Base-by-base conservation (phyloP, 2,329 filamentous ascomycete genomes). In the Fonsecaea erecta region DNA sequence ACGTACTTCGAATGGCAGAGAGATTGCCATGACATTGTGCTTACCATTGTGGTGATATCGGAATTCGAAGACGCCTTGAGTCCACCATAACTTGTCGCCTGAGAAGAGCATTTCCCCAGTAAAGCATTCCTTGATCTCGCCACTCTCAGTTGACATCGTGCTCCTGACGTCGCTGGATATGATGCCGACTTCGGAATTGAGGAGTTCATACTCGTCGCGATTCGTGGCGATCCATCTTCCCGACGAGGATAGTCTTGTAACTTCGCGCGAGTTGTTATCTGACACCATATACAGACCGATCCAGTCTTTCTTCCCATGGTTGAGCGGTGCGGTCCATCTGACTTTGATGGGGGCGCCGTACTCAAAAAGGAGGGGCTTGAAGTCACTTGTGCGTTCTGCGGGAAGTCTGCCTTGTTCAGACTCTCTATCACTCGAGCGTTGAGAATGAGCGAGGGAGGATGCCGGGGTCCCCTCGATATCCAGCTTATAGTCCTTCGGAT, bases 81-180 rank as follows among this genome's bases (percentile, higher is more conserved):
- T 96, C 95, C 95, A 99, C 89, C 92, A 99, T 1, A 97, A 85
- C 79, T 96, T 97, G 80, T 98, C 93, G 54, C 95, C 93, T 9
- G 88, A 83, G 75, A 99, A 98, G 12, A 92, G 78, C 74, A 98
- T 89, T 75, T 97, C 92, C 51, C 95, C 95, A 12, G 86, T 84
- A 3, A 92, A 85, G 69, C 88, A 83, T 63, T 90, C 84, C 48
- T 18, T 78, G 79, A 80, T 69, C 79, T 69, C 30, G 78, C 77
- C 46, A 30, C 60, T 43, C 24, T 65, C 40, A 5, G 77, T 71
- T 0, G 75, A 73, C 16, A 78, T 81, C 0, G 81, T 75, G 0
- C 88, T 77, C 0, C 85, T 80, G 37, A 87, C 81, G 73, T 97
- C 89, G 9, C 85, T 88, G 1, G 87, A 80, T 2, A 95, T 72